Evolutionary conservation across 129 eudicot species (phyloP), one percentile per base, ranked within the genome.

Genomic region (Oenanthe sinensis): DNA sequence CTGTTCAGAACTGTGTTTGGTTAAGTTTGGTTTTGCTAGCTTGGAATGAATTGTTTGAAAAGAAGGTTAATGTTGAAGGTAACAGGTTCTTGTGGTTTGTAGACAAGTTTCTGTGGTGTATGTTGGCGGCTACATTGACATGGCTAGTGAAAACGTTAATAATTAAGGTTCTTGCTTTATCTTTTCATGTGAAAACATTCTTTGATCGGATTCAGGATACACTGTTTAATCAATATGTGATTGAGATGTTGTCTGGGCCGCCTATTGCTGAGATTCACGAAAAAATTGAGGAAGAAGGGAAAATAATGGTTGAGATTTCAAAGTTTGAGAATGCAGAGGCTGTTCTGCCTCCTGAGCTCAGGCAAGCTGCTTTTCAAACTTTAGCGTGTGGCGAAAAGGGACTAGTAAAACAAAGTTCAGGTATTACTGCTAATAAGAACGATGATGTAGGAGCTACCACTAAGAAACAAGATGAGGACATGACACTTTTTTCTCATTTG

Each of bases 1-100:
- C 72, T 30, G 72, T 67, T 30, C 42, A 67, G 72, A 30, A 67
- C 43, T 67, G 72, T 30, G 10, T 67, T 13, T 67, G 72, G 72
- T 67, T 67, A 30, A 30, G 43, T 30, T 67, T 67, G 72, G 72
- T 67, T 67, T 30, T 67, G 72, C 3, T 67, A 30, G 42, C 72
- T 67, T 67, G 72, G 72, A 28, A 67, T 28, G 39, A 15, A 26
- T 67, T 67, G 72, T 67, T 67, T 33, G 72, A 30, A 42, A 30
- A 26, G 72, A 67, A 67, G 42, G 72, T 30, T 67, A 15, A 7
- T 13, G 43, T 13, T 67, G 8, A 22, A 28, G 2, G 42, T 30
- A 30, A 67, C 42, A 13, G 42, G 15, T 30, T 67, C 10, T 12
- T 65, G 71, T 30, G 72, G 72, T 67, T 30, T 65, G 22, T 65